Evolutionary conservation across 2,329 filamentous ascomycete genomes (phyloP), one percentile per base, ranked within the genome.

Genomic region (Helicocarpus griseus): DNA sequence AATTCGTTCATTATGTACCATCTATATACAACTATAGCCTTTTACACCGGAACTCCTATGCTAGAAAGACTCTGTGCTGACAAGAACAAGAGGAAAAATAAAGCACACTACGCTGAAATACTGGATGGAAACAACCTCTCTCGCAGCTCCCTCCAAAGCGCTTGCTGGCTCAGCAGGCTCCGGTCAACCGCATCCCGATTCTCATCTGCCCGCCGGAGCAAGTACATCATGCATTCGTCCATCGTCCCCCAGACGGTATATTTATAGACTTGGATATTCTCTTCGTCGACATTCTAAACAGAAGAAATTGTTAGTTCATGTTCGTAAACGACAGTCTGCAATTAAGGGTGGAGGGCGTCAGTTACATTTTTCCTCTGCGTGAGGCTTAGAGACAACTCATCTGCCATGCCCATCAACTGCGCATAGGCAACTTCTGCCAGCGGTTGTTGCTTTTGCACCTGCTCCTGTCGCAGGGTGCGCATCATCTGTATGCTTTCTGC

Each of bases 401-500:
- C 91, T 1, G 91, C 91, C 91, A 97, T 97, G 38, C 91, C 90
- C 73, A 91, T 86, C 1, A 96, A 79, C 71, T 96, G 90, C 2
- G 86, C 86, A 66, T 88, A 89, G 33, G 72, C 70, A 2, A 81
- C 68, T 13, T 76, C 71, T 44, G 72, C 66, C 36, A 67, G 63
- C 45, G 65, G 63, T 57, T 71, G 65, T 35, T 76, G 75, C 3
- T 65, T 58, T n/a, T 66, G 65, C 19, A 76, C 73, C 48, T 81
- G 74, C 13, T 69, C 57, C 48, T 64, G 60, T 29, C 70, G 69
- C 29, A 74, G 60, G 24, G 65, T 63, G 54, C 77, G 75, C 14
- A 79, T 79, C 54, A 73, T 73, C 40, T 67, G 63, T 41, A 81
- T 74, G 4, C 77, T 78, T 44, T 72, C 67, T 11, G 72, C 69